Evolutionary conservation across 2,329 filamentous ascomycete genomes (phyloP).

Genomic region (Fusarium nematophilum): DNA sequence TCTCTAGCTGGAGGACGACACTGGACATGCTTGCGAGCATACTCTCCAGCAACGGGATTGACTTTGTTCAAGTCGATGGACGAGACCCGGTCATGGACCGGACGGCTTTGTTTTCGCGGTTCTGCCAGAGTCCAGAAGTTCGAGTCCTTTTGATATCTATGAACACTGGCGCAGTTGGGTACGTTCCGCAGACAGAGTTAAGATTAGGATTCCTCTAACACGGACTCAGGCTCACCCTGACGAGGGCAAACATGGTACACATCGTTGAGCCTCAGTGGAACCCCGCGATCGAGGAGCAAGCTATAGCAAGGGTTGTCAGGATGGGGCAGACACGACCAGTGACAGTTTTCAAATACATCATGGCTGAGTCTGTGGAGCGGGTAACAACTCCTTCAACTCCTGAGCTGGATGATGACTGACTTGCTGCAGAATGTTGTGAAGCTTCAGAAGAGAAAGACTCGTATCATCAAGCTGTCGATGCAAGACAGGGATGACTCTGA

Average conservation of each 20-base stretch:
- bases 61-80: not conserved
- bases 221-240: not conserved
- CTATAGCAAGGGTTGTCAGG: not conserved
- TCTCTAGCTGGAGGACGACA: slow-evolving; percentile 2
- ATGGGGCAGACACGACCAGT: slow-evolving; percentile 2
- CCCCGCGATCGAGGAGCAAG: slow-evolving; percentile 5
- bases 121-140: not conserved
- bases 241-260: not conserved
- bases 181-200: not conserved
- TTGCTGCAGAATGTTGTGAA: not conserved
- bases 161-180: slow-evolving; percentile 11
- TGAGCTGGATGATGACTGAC: not conserved
- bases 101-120: not conserved
- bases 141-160: slow-evolving; percentile 19
- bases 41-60: not conserved
- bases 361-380: not conserved
- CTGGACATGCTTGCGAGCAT: not conserved
- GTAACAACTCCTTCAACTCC: not conserved
- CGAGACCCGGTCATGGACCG: not conserved
- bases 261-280: slow-evolving; percentile 8
- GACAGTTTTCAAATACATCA: not conserved
- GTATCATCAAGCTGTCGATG: slow-evolving; percentile 15
- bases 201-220: accelerated
- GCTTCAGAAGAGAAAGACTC: slow-evolving; percentile 4
- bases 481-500: slow-evolving; percentile 1